phyloP scores from a whole-genome alignment of 768 basidiomycete genomes.

The Tricholoma furcatifolium region DNA sequence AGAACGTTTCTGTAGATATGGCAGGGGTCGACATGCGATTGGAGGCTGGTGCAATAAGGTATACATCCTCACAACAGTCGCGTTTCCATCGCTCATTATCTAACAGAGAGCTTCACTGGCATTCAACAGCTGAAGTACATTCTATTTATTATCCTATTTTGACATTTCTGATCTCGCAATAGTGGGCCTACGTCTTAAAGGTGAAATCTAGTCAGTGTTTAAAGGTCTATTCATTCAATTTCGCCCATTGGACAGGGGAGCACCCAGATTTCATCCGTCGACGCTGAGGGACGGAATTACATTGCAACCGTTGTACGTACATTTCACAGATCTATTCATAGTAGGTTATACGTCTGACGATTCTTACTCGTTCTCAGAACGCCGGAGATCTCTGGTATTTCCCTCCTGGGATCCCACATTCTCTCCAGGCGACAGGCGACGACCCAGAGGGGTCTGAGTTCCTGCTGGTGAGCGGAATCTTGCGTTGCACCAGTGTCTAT shows the following conservation, averaged over 20 bases:
- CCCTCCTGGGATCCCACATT: constrained; percentile 55
- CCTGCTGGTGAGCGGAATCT: constrained; percentile 35
- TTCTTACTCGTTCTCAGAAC: constrained; percentile 23
- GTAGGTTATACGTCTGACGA: neutral
- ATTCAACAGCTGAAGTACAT: constrained; percentile 43
- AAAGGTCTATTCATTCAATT: too few species aligned
- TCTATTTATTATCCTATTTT: neutral
- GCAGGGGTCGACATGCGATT: constrained; percentile 54
- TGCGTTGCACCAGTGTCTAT: neutral
- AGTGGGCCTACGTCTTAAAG: constrained; percentile 56
- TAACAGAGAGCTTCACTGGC: constrained; percentile 53
- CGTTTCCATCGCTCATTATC: too few species aligned
- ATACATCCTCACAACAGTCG: too few species aligned
- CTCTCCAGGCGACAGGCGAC: constrained; percentile 49
- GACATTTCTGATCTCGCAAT: constrained; percentile 10
- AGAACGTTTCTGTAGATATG: constrained; percentile 25
- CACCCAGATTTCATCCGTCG: constrained; percentile 48
- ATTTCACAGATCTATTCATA: neutral
- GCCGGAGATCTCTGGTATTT: constrained; percentile 58
- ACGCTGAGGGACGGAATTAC: constrained; percentile 47
- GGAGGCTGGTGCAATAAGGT: constrained; percentile 49
- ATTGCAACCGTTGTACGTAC: constrained; percentile 45
- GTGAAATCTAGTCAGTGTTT: constrained; percentile 12
- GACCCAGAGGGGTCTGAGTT: constrained; percentile 50
- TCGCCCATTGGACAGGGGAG: constrained; percentile 31